Percentiles rank a stretch among this genome's conserved stretches.
phyloP scores from a whole-genome alignment of 2,329 filamentous ascomycete species.

The Paecilomyces fulvus region DNA sequence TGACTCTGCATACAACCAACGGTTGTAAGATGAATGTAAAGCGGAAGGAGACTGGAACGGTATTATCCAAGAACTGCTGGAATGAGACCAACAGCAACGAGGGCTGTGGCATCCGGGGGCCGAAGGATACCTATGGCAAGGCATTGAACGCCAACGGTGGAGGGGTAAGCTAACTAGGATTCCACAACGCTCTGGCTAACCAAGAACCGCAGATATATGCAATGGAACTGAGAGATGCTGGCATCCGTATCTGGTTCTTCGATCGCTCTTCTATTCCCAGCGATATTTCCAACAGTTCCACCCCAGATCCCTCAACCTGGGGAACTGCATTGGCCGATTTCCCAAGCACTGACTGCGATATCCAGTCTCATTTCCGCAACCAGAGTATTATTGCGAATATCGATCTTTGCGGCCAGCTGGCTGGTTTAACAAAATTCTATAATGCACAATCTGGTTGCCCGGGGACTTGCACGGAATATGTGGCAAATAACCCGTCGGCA shows the following conservation, averaged over 20 bases:
- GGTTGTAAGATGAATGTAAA: slow-evolving; percentile 48
- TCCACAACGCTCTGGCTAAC: neutral
- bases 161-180: slow-evolving; percentile 27
- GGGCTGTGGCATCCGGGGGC: slow-evolving; percentile 48
- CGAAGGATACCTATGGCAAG: slow-evolving; percentile 40
- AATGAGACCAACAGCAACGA: slow-evolving; percentile 45
- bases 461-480: slow-evolving; percentile 49
- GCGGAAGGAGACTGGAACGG: slow-evolving; percentile 45
- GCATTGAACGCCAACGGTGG: slow-evolving; percentile 48
- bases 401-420: slow-evolving; percentile 53
- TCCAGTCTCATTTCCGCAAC: slow-evolving; percentile 53
- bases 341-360: slow-evolving; percentile 54
- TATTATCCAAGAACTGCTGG: slow-evolving; percentile 41
- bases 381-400: slow-evolving; percentile 60
- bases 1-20: slow-evolving; percentile 52
- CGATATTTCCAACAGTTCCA: slow-evolving; percentile 41
- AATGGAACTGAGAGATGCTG: slow-evolving; percentile 51
- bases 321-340: slow-evolving; percentile 57
- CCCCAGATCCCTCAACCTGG: slow-evolving; percentile 55
- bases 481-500: slow-evolving; percentile 47
- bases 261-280: slow-evolving; percentile 38
- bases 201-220: slow-evolving; percentile 40
- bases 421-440: slow-evolving; percentile 28
- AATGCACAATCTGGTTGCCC: slow-evolving; percentile 34
- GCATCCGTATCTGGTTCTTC: slow-evolving; percentile 59